phyloP scores from a whole-genome alignment of 2,329 filamentous ascomycete species.

The Exophiala sp. region DNA sequence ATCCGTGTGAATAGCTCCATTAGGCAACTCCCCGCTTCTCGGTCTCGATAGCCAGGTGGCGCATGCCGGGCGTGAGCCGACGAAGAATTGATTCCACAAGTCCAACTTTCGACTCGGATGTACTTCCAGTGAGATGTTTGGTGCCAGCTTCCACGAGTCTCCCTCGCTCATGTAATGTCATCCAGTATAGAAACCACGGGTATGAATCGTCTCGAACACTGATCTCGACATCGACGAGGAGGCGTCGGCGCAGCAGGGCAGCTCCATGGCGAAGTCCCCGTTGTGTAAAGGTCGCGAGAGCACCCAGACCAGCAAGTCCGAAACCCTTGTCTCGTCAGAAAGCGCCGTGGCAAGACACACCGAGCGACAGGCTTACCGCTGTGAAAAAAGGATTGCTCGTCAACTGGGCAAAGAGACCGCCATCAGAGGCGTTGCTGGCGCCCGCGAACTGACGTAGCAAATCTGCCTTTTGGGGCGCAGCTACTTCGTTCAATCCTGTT shows the following conservation, averaged over 20 bases:
- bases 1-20: conserved; percentile 66
- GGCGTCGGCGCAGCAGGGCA: conserved; percentile 69
- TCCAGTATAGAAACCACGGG: conserved; percentile 89
- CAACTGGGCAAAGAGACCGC: conserved; percentile 41
- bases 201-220: conserved; percentile 90
- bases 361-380: conserved; percentile 37
- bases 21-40: conserved; percentile 56
- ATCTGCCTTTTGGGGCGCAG: conserved; percentile 19
- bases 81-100: conserved; percentile 51
- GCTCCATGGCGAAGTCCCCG: conserved; percentile 66
- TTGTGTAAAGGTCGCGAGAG: conserved; percentile 72
- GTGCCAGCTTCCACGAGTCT: conserved; percentile 43
- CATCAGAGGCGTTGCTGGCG: conserved; percentile 32
- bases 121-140: conserved; percentile 33
- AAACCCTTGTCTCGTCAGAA: conserved; percentile 54
- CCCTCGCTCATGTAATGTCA: conserved; percentile 69
- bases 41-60: conserved; percentile 61
- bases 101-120: conserved; percentile 31
- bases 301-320: conserved; percentile 82
- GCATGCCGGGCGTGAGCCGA: conserved; percentile 54
- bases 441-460: conserved; percentile 22
- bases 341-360: neutral
- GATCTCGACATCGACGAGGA: conserved; percentile 94
- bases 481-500: conserved; percentile 8
- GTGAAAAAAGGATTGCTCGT: conserved; percentile 47